Base-by-base conservation (phyloP, 345 rosid genomes). In the Geranium rotundifolium region DNA sequence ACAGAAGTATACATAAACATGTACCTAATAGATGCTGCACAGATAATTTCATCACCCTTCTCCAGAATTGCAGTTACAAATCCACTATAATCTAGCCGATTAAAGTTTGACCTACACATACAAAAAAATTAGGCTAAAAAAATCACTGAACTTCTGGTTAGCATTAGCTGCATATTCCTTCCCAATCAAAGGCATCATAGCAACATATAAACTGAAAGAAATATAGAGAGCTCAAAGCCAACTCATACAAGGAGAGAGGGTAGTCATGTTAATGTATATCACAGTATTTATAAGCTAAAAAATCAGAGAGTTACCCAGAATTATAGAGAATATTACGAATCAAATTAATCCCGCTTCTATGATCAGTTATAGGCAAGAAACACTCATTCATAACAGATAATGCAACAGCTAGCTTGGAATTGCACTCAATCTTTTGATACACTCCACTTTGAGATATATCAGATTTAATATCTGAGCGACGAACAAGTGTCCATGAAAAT, bases 1-100 rank as follows among this genome's bases (percentile, higher is more conserved):
- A 41, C 23, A 8, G 37, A 46, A 56, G 19, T 7, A 17, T 12
- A 34, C 41, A 34, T 34, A 23, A 23, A 23, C 60, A 57, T 54
- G 61, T 71, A 90, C 99, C 99, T 83, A 67, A 93, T 86, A 64
- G 97, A 84, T 67, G 99, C 99, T 70, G 81, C 96, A 72, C 80
- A 73, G 57, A 85, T 71, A 23, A 86, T 75, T 79, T 93, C 99
- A 75, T 90, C 99, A 57, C 84, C 96, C 73, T 77, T 85, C 76
- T 90, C 99, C 66, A 93, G 75, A 80, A 88, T 78, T 57, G 83
- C 85, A 20, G 95, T 86, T 41, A 78, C 73, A 78, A 93, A 93
- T 63, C 81, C 85, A 75, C 83, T 69, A 67, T 79, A 93, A 64
- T 90, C 79, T 63, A 88, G 76, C 66, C 99, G 82, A 56, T 81